Evolutionary conservation across 2,329 filamentous ascomycete species (phyloP), one percentile per base, ranked within the genome.

Genomic region (Lojkania enalia): DNA sequence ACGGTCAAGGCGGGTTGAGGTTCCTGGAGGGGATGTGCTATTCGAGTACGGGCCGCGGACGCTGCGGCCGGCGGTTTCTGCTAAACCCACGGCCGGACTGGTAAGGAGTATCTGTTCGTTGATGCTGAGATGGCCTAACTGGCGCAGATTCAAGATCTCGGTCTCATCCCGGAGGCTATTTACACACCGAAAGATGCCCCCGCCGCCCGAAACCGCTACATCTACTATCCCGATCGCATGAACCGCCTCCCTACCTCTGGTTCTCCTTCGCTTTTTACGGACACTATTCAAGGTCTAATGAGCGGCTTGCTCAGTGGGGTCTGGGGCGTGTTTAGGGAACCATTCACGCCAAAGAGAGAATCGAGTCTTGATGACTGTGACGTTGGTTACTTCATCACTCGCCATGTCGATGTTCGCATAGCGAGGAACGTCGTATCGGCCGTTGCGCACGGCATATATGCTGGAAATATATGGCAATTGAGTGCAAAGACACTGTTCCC

Each of bases 21-120:
- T 87, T 7, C 76, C 79, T 27, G 87, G 82, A 13, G 76, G 78
- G 16, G 71, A 77, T 37, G 80, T 96, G 23, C 70, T 88, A 20
- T 90, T 97, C 60, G 92, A 99, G 73, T 81, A 83, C 55, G 94
- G 92, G 0, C 88, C 94, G 16, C 81, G 92, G 58, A 88, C 88
- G 42, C 72, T 96, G 55, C 79, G 87, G 46, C 81, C 70, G 76
- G 66, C 53, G 64, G 21, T 15, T 48, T 82, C 85, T 59, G 85
- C 86, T 42, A 66, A 86, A 25, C 75, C 88, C 25, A 81, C 90
- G 9, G 81, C 85, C 44, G 82, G 87, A 54, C 69, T 95, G 75
- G 88, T 92, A 73, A 58, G 79, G 46, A 35, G 6, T 20, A 50
- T 42, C 20, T 41, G 12, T 6, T 15, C 30, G 14, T 33, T 11